A percentile compares a stretch with the other conserved stretches of the same genome.
phyloP scores from a whole-genome alignment of 768 basidiomycete species.

The Chalciporus piperatus region DNA sequence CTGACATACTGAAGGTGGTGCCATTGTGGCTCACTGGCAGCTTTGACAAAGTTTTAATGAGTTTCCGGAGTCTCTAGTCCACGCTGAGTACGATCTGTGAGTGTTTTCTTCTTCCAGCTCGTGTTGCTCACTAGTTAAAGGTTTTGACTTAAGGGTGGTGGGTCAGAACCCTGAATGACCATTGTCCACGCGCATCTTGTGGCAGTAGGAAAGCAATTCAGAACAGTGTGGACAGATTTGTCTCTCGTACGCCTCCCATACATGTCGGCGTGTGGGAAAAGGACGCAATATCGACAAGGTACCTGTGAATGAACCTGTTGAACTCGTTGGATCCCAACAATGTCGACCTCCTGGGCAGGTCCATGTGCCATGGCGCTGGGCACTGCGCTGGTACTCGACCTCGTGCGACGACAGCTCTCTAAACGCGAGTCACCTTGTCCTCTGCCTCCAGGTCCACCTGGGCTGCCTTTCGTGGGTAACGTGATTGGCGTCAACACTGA shows the following conservation, averaged over 20 bases:
- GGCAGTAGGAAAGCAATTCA: too few species aligned
- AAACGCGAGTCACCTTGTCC: not conserved
- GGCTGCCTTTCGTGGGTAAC: constrained; percentile 38
- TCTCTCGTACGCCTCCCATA: not conserved
- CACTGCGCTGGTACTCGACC: not conserved
- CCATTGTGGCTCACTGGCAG: too few species aligned
- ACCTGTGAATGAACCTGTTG: not conserved
- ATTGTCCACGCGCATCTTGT: too few species aligned
- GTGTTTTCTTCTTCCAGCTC: too few species aligned
- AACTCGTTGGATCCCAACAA: not conserved
- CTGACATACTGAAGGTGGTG: too few species aligned
- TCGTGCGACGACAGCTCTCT: not conserved
- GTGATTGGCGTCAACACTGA: constrained; percentile 31
- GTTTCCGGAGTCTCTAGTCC: too few species aligned
- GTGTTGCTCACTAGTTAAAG: too few species aligned
- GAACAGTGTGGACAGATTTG: too few species aligned
- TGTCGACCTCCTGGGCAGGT: constrained; percentile 1
- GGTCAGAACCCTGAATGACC: too few species aligned
- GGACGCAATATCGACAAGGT: not conserved
- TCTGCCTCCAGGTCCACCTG: constrained; percentile 36
- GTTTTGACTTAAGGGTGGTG: too few species aligned
- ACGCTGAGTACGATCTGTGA: too few species aligned
- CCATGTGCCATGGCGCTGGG: not conserved
- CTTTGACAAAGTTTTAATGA: too few species aligned
- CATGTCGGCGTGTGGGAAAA: constrained; percentile 9